Conservation (phyloP, 371 early-diverging fungal species). For the Cokeromyces recurvatus region DNA sequence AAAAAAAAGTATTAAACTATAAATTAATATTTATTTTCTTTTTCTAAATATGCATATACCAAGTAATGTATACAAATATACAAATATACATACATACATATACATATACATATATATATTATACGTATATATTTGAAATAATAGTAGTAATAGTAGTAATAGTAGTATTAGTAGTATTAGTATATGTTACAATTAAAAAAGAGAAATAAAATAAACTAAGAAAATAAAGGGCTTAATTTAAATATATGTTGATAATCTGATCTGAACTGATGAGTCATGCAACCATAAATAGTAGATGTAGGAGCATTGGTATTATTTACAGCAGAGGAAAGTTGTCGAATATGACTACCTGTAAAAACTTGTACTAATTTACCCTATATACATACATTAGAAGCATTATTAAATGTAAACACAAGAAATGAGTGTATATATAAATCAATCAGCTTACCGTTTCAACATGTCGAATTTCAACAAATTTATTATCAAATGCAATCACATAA, state of each 20-base stretch:
- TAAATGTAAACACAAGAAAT: neutral
- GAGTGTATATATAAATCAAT: slow-evolving; percentile 51
- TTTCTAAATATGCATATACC: too few relatives aligned
- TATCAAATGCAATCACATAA: slow-evolving; percentile 86
- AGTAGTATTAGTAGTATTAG: too few relatives aligned
- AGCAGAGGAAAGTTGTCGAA: slow-evolving; percentile 15
- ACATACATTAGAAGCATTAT: neutral
- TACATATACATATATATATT: too few relatives aligned
- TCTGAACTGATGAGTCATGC: slow-evolving; percentile 23
- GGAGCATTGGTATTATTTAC: slow-evolving; percentile 9
- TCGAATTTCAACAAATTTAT: slow-evolving; percentile 82
- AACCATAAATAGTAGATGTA: slow-evolving; percentile 28
- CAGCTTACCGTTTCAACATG: slow-evolving; percentile 68
- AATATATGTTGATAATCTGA: slow-evolving; percentile 29
- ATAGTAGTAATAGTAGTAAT: too few relatives aligned
- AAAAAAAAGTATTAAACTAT: too few relatives aligned
- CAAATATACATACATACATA: too few relatives aligned
- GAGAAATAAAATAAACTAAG: too few relatives aligned
- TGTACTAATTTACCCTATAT: slow-evolving; percentile 28
- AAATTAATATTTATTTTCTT: too few relatives aligned
- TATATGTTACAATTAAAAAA: too few relatives aligned
- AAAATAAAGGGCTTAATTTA: slow-evolving; percentile 9
- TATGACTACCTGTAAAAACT: slow-evolving; percentile 24
- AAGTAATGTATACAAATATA: too few relatives aligned
- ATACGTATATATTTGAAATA: too few relatives aligned